Evolutionary conservation across 2,329 filamentous ascomycete genomes (phyloP), one percentile per base, ranked within the genome.

Genomic region (Alternaria alternata): DNA sequence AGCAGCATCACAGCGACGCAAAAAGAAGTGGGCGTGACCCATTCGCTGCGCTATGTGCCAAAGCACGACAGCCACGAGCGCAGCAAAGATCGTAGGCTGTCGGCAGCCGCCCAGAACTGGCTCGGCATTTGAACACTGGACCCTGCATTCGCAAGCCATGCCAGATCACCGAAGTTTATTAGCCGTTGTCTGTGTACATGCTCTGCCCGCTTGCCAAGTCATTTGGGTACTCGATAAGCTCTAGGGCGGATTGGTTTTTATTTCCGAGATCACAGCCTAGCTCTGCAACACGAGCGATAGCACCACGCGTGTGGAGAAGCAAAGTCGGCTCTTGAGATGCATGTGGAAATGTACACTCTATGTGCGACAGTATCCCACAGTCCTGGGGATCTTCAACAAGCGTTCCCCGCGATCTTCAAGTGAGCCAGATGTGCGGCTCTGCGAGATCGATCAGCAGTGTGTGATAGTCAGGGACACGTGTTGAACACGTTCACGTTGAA

Each of bases 351-450:
- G 36, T 60, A 38, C 41, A 52, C 51, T 34, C 24, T n/a, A 55
- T 43, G 53, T 68, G 57, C 62, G 57, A 62, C 61, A 51, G 38
- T 36, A 58, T 56, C 41, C 55, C 62, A 65, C 65, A 55, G 55
- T 60, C 34, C 61, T 58, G 54, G 53, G 51, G 67, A 73, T 73
- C 68, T 63, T 64, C 69, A 62, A 49, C 51, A 51, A 65, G 53
- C 65, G 57, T 66, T 65, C 65, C 64, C 63, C 60, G 57, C 64
- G 52, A 52, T 65, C 62, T 61, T 59, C 51, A 51, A 28, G 56
- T 49, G 55, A 70, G 63, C 68, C 65, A 68, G 53, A 64, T 57
- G 59, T 65, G 64, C 65, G 69, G 70, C 68, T 64, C 64, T 68
- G 44, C 52, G 22, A 54, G 43, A 61, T 65, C 48, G 51, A 61